Evolutionary conservation across 306 rosid genomes (phyloP).

Genomic region (Trifolium repens): DNA sequence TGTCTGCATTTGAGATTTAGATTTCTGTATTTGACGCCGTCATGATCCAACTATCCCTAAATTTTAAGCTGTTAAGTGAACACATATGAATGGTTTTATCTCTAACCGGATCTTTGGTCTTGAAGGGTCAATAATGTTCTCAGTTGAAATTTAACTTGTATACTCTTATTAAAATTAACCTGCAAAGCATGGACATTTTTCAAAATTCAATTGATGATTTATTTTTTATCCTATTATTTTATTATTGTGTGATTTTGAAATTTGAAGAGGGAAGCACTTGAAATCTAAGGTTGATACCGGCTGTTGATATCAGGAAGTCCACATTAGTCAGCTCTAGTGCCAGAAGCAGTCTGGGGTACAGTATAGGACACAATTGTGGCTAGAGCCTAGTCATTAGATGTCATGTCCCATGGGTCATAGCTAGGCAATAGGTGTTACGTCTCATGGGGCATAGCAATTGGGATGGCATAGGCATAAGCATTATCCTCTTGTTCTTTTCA

Average conservation of each 20-base stretch:
- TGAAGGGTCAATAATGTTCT: not conserved
- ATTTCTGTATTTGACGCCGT: not conserved
- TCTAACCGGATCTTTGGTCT: not conserved
- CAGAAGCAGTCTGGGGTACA: not conserved
- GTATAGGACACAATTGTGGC: not conserved
- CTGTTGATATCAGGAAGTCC: not conserved
- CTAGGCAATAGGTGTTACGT: not conserved
- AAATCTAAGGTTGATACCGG: constrained; percentile 9
- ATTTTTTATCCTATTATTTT: not conserved
- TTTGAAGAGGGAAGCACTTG: constrained; percentile 1
- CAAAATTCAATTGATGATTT: not conserved
- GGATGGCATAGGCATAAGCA: constrained; percentile 4
- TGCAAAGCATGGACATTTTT: not conserved
- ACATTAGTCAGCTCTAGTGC: constrained; percentile 7
- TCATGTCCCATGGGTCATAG: not conserved
- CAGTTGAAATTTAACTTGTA: not conserved
- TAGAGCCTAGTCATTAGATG: not conserved
- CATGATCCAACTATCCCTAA: not conserved
- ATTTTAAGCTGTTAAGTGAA: not conserved
- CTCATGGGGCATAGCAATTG: not conserved
- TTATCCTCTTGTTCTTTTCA: not conserved
- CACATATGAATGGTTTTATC: not conserved
- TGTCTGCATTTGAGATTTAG: constrained; percentile 15
- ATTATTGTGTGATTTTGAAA: not conserved
- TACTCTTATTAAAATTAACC: not conserved